phyloP scores from a whole-genome alignment of 148 eudicot genomes.

The Fallopia convolvulus region DNA sequence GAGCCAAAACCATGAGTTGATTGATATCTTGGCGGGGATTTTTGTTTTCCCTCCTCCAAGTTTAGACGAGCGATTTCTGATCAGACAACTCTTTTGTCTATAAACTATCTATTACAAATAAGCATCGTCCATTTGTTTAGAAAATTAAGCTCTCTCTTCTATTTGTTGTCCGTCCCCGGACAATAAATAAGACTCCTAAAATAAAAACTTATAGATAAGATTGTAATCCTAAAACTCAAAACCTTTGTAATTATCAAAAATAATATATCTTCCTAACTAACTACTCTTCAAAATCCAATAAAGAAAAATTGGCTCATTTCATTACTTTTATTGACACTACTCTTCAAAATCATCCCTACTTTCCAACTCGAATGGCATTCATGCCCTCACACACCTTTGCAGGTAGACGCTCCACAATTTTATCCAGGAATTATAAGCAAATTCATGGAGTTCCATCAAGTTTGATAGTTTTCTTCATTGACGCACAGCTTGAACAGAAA shows the following conservation, averaged over 20 bases:
- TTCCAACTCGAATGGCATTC: no score
- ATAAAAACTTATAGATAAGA: no score
- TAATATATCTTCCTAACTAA: no score
- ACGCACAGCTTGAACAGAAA: no score
- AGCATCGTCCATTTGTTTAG: neutral
- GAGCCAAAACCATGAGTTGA: neutral
- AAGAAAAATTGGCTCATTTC: neutral
- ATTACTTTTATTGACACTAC: neutral
- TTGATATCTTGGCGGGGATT: neutral
- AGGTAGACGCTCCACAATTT: no score
- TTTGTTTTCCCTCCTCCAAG: neutral
- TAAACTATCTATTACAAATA: neutral
- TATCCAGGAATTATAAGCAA: no score
- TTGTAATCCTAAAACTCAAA: no score
- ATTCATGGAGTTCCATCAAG: neutral
- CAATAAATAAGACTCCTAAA: no score
- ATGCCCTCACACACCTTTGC: no score
- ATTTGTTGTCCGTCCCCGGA: neutral
- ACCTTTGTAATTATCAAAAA: no score
- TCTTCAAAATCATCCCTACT: no score
- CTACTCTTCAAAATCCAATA: neutral
- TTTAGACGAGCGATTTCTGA: constrained; percentile 2
- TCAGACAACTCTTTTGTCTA: constrained; percentile 1
- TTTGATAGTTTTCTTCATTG: no score
- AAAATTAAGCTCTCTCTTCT: neutral